Conservation (phyloP, 768 basidiomycete species). For the Cystofilobasidium bisporidii region DNA sequence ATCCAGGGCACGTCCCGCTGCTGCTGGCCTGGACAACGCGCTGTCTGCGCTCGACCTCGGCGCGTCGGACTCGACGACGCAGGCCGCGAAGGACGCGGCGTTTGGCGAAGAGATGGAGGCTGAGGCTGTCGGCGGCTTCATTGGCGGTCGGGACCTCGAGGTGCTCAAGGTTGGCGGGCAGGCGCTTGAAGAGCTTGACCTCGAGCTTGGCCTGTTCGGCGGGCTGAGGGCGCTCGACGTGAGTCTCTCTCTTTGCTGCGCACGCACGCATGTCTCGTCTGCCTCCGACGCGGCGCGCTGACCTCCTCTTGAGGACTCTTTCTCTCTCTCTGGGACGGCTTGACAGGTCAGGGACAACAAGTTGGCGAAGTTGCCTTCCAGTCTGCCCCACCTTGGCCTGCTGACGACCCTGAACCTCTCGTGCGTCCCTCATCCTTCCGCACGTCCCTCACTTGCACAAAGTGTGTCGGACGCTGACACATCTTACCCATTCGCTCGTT, state of each 20-base stretch:
- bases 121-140: conserved; percentile 33
- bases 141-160: conserved; percentile 27
- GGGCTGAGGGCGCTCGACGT: conserved; percentile 26
- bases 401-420: conserved; percentile 23
- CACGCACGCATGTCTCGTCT: too few species aligned
- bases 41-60: not conserved
- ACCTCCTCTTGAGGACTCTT: too few species aligned
- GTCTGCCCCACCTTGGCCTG: conserved; percentile 15
- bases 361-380: conserved; percentile 3
- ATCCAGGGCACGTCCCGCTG: not conserved
- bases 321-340: too few species aligned
- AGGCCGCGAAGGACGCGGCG: conserved; percentile 31
- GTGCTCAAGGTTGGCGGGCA: conserved; percentile 23
- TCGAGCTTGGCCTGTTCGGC: conserved; percentile 26
- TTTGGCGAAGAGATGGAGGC: conserved; percentile 33
- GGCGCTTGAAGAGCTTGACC: conserved; percentile 17
- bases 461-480: not conserved
- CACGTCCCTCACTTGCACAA: not conserved
- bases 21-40: not conserved
- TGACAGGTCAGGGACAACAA: conserved; percentile 24
- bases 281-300: too few species aligned
- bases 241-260: too few species aligned
- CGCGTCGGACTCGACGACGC: not conserved
- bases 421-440: conserved; percentile 1
- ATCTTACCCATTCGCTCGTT: not conserved